These are phyloP conservation scores for Daldinia grandis DNA, from an alignment of 495 filamentous ascomycete genomes.

Conservation along the genomic window DNA sequence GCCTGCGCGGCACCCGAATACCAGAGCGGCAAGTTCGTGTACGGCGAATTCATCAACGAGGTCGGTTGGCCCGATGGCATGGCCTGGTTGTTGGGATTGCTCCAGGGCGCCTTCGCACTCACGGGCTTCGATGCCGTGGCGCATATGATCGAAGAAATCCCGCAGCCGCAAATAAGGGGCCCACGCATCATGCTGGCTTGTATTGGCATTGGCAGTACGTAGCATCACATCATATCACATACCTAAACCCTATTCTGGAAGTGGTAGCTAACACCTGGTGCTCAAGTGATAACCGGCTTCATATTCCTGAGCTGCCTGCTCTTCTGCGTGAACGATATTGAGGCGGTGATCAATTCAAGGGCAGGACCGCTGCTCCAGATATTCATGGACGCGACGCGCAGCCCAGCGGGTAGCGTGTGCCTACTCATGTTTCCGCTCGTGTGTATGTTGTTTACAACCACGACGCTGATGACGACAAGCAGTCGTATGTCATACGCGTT, in stretches of 20 bases:
- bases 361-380: conserved; percentile 75
- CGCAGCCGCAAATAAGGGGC: conserved; percentile 69
- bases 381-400: conserved; percentile 73
- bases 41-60: conserved; percentile 53
- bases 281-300: conserved; percentile 63
- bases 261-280: not conserved
- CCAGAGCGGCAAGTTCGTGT: conserved; percentile 66
- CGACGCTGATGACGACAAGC: conserved; percentile 77
- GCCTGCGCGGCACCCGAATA: conserved; percentile 69
- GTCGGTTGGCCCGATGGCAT: conserved; percentile 65
- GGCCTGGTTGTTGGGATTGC: conserved; percentile 61
- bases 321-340: conserved; percentile 66
- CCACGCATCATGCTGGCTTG: conserved; percentile 78
- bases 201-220: conserved; percentile 67
- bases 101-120: conserved; percentile 63
- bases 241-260: not conserved
- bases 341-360: conserved; percentile 65
- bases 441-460: conserved; percentile 76
- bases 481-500: conserved; percentile 83
- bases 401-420: conserved; percentile 70
- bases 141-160: conserved; percentile 73
- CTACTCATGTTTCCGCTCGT: conserved; percentile 77
- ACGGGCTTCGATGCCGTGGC: conserved; percentile 64
- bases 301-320: conserved; percentile 56
- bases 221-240: not conserved